These are phyloP conservation scores for Pseudogymnoascus sp. DNA, from an alignment of 2,329 filamentous ascomycete species.

Conservation along the genomic window DNA sequence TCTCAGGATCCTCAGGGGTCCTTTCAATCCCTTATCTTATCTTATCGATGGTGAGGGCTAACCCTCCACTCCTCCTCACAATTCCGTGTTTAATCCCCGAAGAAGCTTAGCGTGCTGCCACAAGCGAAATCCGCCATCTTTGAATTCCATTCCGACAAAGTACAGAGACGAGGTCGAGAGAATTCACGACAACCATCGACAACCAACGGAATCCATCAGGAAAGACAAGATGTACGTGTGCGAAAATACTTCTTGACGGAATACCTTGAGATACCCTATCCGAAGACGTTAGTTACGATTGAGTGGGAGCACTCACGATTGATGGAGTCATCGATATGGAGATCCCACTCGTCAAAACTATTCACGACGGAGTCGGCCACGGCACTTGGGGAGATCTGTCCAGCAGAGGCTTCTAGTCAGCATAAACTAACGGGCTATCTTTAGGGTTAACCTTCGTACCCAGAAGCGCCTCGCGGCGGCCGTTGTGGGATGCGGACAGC, in stretches of 20 bases:
- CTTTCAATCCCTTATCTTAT: constrained; percentile 3
- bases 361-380: constrained; percentile 1
- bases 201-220: constrained; percentile 11
- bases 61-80: constrained; percentile 3
- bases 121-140: constrained; percentile 9
- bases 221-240: constrained; percentile 12
- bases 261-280: neutral
- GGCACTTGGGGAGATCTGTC: neutral
- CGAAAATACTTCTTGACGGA: constrained; percentile 7
- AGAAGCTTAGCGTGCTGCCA: neutral
- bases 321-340: constrained; percentile 9
- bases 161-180: constrained; percentile 10
- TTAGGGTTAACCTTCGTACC: constrained; percentile 98
- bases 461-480: constrained; percentile 99
- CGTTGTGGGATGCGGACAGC: constrained; percentile 97
- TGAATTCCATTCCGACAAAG: constrained; percentile 9
- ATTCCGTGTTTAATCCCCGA: constrained; percentile 1
- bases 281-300: neutral
- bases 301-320: constrained; percentile 7
- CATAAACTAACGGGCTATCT: constrained; percentile 7
- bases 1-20: neutral
- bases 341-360: constrained; percentile 3
- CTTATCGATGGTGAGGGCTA: constrained; percentile 3
- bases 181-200: constrained; percentile 12
- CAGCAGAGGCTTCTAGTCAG: neutral